phyloP scores from a whole-genome alignment of 2,329 filamentous ascomycete genomes.

The Fusarium nisikadoi region DNA sequence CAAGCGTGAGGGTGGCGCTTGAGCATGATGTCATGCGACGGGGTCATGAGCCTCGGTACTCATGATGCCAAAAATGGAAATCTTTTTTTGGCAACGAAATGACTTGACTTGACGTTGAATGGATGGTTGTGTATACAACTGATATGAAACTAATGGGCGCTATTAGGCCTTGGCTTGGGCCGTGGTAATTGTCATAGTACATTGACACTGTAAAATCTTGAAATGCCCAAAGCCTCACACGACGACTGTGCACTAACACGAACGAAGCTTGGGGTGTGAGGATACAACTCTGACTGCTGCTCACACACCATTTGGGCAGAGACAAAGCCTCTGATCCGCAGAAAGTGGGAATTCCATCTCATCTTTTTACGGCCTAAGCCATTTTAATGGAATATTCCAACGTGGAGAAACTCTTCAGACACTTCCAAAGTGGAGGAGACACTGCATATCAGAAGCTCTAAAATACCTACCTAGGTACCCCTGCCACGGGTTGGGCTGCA shows the following conservation, averaged over 20 bases:
- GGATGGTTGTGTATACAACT: conserved; percentile 1
- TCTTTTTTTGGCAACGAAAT: conserved; percentile 15
- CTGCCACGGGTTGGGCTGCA: conserved; percentile 39
- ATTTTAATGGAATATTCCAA: conserved; percentile 11
- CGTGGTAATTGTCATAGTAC: conserved; percentile 15
- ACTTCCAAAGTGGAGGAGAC: conserved; percentile 26
- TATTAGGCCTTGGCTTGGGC: neutral
- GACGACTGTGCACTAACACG: neutral
- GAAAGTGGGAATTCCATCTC: conserved; percentile 19
- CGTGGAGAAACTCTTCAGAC: conserved; percentile 13
- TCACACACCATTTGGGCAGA: conserved; percentile 17
- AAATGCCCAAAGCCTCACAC: neutral
- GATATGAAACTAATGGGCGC: conserved; percentile 8
- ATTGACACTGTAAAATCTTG: neutral
- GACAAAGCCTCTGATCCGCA: conserved; percentile 3
- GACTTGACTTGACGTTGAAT: neutral
- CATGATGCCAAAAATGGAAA: conserved; percentile 14
- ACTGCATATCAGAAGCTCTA: conserved; percentile 14
- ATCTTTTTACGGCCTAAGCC: conserved; percentile 8
- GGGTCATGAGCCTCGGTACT: conserved; percentile 31
- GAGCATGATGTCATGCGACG: conserved; percentile 45
- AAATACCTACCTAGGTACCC: conserved; percentile 11
- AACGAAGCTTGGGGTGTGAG: conserved; percentile 16
- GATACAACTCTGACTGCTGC: neutral
- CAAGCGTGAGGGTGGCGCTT: conserved; percentile 71